These are phyloP conservation scores for Coemansia sp. DNA, from an alignment of 192 early-diverging fungal genomes.

Conservation along the genomic window DNA sequence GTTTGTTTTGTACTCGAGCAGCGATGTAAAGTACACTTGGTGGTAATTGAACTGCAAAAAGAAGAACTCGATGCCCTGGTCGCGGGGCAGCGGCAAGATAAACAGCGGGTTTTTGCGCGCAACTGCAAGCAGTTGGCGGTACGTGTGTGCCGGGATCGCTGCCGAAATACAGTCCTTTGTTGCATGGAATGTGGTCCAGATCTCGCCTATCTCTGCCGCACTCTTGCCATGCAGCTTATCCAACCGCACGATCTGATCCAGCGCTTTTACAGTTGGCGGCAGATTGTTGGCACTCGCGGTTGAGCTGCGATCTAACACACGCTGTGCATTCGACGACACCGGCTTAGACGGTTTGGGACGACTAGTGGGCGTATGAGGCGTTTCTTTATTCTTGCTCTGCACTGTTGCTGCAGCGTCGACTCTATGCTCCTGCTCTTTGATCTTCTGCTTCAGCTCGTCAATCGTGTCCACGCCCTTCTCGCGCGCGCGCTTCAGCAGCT, in stretches of 20 bases:
- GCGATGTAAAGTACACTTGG: constrained; percentile 83
- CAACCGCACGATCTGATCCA: constrained; percentile 60
- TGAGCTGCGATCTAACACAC: constrained; percentile 12
- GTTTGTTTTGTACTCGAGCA: constrained; percentile 88
- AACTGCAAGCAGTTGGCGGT: constrained; percentile 56
- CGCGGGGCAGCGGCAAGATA: constrained; percentile 78
- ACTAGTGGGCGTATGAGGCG: no score
- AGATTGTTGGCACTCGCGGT: constrained; percentile 12
- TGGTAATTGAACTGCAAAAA: constrained; percentile 82
- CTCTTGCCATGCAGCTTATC: constrained; percentile 51
- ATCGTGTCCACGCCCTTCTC: constrained; percentile 39
- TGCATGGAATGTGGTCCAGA: constrained; percentile 80
- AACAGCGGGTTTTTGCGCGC: constrained; percentile 63
- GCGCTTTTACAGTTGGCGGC: constrained; percentile 47
- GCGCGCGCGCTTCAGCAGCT: constrained; percentile 59
- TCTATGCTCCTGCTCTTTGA: neutral
- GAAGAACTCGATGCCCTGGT: constrained; percentile 82
- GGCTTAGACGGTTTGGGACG: no score
- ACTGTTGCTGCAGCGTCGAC: constrained; percentile 3
- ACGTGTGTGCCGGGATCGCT: constrained; percentile 62
- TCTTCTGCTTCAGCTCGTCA: constrained; percentile 40
- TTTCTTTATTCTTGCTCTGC: neutral
- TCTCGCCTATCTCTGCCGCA: constrained; percentile 51
- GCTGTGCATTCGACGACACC: constrained; percentile 4
- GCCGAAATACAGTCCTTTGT: constrained; percentile 62